Conservation (phyloP, 2,329 filamentous ascomycete genomes). For the Sporothrix inflata region DNA sequence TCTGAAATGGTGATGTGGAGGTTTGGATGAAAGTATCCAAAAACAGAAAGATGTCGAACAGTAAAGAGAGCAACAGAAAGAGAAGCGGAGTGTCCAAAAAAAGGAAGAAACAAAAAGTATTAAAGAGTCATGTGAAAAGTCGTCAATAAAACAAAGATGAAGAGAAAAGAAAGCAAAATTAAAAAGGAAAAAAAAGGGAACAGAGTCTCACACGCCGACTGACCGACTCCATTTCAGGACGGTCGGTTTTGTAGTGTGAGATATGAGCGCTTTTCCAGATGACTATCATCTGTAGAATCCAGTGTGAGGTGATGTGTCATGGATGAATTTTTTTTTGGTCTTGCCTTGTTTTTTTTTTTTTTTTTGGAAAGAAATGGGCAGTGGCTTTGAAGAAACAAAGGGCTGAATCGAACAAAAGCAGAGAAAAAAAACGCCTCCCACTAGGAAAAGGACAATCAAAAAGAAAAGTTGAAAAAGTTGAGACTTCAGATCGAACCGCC, state of each 20-base stretch:
- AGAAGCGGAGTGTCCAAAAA: neutral
- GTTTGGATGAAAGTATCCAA: neutral
- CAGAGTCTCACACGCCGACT: neutral
- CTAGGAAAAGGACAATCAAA: neutral
- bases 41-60: neutral
- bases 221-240: neutral
- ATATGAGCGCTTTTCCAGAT: neutral
- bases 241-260: neutral
- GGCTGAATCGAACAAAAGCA: neutral
- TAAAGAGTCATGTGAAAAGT: neutral
- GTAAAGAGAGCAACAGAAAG: neutral
- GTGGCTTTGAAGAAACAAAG: neutral
- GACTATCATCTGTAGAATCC: neutral
- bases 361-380: neutral
- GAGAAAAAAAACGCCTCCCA: neutral
- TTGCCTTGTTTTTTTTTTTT: neutral
- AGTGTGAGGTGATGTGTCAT: neutral
- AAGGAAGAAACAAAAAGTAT: neutral
- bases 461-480: neutral
- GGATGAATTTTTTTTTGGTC: slow-evolving; percentile 4
- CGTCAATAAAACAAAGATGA: neutral
- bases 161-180: neutral
- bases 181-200: neutral
- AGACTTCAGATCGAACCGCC: neutral
- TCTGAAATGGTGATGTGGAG: neutral